Conservation (phyloP, 441 rosid genomes). For the Erodium trifolium region DNA sequence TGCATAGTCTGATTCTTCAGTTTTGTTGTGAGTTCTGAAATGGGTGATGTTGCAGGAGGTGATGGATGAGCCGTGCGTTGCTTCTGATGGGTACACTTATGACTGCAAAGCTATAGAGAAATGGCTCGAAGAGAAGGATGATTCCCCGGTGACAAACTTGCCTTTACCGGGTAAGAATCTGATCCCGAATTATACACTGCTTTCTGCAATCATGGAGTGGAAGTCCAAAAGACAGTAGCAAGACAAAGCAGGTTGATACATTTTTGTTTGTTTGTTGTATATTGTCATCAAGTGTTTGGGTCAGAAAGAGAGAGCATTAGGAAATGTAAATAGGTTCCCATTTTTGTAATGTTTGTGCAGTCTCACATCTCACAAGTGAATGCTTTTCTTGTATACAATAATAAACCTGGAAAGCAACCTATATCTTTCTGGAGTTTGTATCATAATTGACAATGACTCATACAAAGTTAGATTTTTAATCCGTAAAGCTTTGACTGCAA, state of each 20-base stretch:
- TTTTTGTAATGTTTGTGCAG: neutral
- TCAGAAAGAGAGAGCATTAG: neutral
- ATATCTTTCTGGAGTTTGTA: too few species aligned
- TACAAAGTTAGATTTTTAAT: too few species aligned
- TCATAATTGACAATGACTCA: too few species aligned
- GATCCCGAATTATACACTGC: constrained; percentile 63
- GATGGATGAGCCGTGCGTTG: constrained; percentile 82
- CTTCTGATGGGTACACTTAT: constrained; percentile 86
- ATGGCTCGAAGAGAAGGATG: constrained; percentile 52
- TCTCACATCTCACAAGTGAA: neutral
- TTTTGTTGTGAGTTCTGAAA: neutral
- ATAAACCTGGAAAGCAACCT: too few species aligned
- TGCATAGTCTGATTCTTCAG: neutral
- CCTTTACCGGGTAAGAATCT: constrained; percentile 49
- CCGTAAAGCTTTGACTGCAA: too few species aligned
- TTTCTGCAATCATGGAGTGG: constrained; percentile 70
- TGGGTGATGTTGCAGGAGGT: constrained; percentile 49
- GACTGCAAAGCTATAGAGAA: constrained; percentile 63
- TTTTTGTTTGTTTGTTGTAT: neutral
- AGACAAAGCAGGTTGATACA: neutral
- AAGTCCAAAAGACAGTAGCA: constrained; percentile 36
- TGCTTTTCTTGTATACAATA: too few species aligned
- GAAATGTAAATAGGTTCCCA: neutral
- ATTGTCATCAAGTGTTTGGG: too few species aligned
- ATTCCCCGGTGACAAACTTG: constrained; percentile 66